These are phyloP conservation scores for Fusarium devonianum DNA, from an alignment of 2,329 filamentous ascomycete genomes.

Conservation along the genomic window DNA sequence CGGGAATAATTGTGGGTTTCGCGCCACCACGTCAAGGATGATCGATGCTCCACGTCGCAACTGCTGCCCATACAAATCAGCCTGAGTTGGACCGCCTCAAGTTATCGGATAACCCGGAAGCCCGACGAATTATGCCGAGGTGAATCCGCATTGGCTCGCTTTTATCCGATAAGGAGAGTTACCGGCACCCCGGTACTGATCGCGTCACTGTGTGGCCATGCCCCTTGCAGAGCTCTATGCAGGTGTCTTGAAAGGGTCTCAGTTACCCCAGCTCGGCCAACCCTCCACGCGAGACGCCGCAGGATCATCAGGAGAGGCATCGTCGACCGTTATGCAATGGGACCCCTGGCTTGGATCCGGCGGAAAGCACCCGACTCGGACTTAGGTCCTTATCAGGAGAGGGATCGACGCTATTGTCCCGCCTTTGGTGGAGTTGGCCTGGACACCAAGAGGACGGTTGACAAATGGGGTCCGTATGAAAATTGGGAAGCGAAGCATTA, in stretches of 20 bases:
- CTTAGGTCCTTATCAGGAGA: not conserved
- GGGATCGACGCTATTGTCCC: not conserved
- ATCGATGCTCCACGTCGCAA: no score
- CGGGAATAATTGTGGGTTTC: no score
- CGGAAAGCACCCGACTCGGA: not conserved
- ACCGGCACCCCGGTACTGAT: not conserved
- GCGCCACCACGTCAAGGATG: no score
- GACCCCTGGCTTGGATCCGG: not conserved
- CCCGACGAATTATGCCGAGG: not conserved
- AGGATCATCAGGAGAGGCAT: slow-evolving; percentile 7
- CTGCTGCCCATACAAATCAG: no score
- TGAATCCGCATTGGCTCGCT: not conserved
- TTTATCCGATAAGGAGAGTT: not conserved
- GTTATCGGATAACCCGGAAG: not conserved
- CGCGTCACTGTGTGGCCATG: not conserved
- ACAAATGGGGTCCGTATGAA: not conserved
- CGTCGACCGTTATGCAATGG: slow-evolving; percentile 9
- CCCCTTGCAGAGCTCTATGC: not conserved
- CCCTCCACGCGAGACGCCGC: no score
- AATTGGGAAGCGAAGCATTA: not conserved
- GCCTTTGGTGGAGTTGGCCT: not conserved
- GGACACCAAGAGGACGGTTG: not conserved
- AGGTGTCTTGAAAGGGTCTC: no score
- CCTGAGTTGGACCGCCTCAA: no score
- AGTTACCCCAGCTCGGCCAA: no score